These are phyloP conservation scores for Psidium guajava DNA, from an alignment of 345 rosid species.

Conservation along the genomic window DNA sequence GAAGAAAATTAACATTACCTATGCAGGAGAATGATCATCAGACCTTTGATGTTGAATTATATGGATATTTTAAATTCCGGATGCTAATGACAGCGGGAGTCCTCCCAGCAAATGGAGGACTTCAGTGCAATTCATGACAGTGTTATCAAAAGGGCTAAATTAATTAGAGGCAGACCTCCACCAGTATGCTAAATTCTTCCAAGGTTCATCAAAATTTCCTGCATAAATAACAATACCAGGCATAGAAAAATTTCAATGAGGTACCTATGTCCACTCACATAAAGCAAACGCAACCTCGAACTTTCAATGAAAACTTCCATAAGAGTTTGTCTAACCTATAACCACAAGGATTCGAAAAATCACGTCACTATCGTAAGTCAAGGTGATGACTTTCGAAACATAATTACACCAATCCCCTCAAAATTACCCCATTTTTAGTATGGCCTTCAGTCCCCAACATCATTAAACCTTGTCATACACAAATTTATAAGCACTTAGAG, in stretches of 20 bases:
- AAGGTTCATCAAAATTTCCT: neutral
- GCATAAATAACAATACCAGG: neutral
- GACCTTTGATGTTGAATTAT: neutral
- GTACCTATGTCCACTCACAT: neutral
- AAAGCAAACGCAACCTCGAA: neutral
- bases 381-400: neutral
- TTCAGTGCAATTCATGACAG: neutral
- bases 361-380: neutral
- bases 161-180: neutral
- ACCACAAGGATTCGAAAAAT: neutral
- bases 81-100: neutral
- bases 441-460: neutral
- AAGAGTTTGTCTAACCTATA: neutral
- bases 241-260: neutral
- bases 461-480: neutral
- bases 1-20: neutral
- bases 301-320: neutral
- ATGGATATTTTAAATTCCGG: neutral
- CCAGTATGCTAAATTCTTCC: neutral
- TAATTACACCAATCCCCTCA: neutral
- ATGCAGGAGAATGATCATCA: neutral
- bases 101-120: neutral
- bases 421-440: neutral
- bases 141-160: neutral
- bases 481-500: neutral